phyloP scores from a whole-genome alignment of 305 asterid species.

The Solanum hybrid region DNA sequence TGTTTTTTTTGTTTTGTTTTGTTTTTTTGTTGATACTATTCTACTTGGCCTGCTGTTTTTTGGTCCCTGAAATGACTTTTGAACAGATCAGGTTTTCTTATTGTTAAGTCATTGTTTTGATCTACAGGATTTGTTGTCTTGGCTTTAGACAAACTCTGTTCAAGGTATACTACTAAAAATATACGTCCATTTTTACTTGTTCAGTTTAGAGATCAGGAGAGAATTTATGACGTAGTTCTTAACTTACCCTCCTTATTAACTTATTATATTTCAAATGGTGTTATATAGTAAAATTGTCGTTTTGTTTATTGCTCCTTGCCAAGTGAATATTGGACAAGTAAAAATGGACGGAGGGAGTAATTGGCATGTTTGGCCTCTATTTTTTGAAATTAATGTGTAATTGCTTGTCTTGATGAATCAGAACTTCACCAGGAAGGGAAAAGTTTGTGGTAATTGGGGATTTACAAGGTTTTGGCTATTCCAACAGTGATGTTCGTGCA shows the following conservation, averaged over 20 bases:
- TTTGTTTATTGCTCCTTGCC: background rate
- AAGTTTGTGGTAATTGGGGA: constrained; percentile 70
- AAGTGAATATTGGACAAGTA: background rate
- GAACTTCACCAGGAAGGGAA: constrained; percentile 50
- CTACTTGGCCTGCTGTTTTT: background rate
- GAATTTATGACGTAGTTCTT: background rate
- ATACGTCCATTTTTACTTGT: background rate
- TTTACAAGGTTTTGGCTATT: constrained; percentile 30
- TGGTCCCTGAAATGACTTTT: background rate
- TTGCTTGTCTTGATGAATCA: constrained; percentile 34
- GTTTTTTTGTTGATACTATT: background rate
- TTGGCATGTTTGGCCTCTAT: background rate
- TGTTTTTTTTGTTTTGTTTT: background rate
- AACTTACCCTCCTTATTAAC: background rate
- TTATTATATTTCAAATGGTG: no score
- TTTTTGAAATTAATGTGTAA: background rate
- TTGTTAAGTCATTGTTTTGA: background rate
- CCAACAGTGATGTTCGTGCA: constrained; percentile 25
- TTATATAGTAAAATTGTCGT: background rate
- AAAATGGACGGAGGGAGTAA: background rate
- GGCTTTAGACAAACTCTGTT: constrained; percentile 50
- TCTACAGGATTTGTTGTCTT: constrained; percentile 61
- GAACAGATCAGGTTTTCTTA: background rate
- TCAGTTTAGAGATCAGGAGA: background rate
- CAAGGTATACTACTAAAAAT: constrained; percentile 30